Evolutionary conservation across 371 early-diverging fungal genomes (phyloP).

Genomic region (Quaeritorhiza haematococci): DNA sequence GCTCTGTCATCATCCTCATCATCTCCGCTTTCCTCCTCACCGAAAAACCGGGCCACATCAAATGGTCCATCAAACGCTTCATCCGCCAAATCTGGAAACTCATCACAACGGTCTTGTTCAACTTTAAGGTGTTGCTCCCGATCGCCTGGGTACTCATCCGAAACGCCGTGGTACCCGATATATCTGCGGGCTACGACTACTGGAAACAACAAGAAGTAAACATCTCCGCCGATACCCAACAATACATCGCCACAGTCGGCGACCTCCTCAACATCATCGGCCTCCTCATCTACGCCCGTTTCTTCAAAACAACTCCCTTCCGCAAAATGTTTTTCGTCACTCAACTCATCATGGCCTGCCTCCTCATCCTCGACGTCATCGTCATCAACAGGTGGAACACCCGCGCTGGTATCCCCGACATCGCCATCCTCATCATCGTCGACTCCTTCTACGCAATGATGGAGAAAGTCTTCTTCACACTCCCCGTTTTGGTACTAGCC

Average conservation of each 20-base stretch:
- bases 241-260: conserved; percentile 17
- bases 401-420: neutral
- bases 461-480: conserved; percentile 6
- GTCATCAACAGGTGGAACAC: conserved; percentile 11
- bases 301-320: conserved; percentile 13
- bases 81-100: too few relatives aligned
- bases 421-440: conserved; percentile 1
- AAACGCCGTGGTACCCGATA: conserved; percentile 17
- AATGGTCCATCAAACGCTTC: neutral
- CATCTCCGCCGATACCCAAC: conserved; percentile 15
- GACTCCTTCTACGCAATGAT: conserved; percentile 3
- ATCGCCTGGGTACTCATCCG: conserved; percentile 17
- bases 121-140: conserved; percentile 17
- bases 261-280: conserved; percentile 10
- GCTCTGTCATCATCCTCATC: conserved; percentile 4
- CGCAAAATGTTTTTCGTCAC: conserved; percentile 16
- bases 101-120: conserved; percentile 10
- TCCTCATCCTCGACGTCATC: conserved; percentile 12
- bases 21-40: conserved; percentile 11
- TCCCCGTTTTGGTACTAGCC: conserved; percentile 21
- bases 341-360: conserved; percentile 8
- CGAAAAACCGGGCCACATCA: conserved; percentile 10
- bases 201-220: conserved; percentile 19
- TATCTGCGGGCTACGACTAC: conserved; percentile 15
- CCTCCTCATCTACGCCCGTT: conserved; percentile 11